A percentile compares a stretch with the other conserved stretches of the same genome.
These are phyloP conservation scores for Smittium mucronatum DNA, from an alignment of 371 early-diverging fungal genomes.

Conservation along the genomic window DNA sequence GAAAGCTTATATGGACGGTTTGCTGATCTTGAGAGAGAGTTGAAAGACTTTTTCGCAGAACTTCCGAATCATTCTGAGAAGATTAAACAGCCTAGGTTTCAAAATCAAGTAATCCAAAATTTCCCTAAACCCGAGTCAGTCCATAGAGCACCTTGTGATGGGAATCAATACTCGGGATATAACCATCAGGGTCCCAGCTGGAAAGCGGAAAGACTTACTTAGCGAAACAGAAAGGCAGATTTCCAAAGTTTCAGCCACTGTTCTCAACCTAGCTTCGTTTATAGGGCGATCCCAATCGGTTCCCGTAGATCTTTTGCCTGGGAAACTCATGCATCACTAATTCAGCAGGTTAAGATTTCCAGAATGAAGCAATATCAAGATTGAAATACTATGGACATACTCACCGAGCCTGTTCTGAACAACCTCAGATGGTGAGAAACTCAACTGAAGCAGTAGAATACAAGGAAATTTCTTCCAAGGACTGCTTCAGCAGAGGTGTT, in stretches of 20 bases:
- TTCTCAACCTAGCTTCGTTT: conserved; percentile 10
- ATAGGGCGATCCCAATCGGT: conserved; percentile 12
- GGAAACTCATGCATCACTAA: background rate
- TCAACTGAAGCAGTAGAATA: background rate
- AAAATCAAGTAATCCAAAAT: conserved; percentile 22
- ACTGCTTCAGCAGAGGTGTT: background rate
- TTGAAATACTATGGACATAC: conserved; percentile 3
- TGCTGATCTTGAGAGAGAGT: conserved; percentile 18
- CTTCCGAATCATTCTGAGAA: conserved; percentile 17
- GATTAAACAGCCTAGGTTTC: conserved; percentile 21
- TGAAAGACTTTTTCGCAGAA: conserved; percentile 5
- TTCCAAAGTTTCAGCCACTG: background rate
- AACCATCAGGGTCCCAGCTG: background rate
- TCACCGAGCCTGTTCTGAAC: background rate
- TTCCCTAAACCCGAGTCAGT: conserved; percentile 23
- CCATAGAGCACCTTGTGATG: conserved; percentile 27
- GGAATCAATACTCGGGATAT: conserved; percentile 23
- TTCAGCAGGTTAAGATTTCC: background rate
- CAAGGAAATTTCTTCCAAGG: background rate
- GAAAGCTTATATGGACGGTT: conserved; percentile 30
- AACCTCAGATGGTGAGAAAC: background rate
- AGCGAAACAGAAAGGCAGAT: background rate
- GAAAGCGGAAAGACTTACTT: background rate
- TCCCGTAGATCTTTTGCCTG: background rate
- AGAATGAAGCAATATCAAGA: background rate